Evolutionary conservation across 306 rosid genomes (phyloP), one percentile per base, ranked within the genome.

Genomic region (Quercus agrifolia): DNA sequence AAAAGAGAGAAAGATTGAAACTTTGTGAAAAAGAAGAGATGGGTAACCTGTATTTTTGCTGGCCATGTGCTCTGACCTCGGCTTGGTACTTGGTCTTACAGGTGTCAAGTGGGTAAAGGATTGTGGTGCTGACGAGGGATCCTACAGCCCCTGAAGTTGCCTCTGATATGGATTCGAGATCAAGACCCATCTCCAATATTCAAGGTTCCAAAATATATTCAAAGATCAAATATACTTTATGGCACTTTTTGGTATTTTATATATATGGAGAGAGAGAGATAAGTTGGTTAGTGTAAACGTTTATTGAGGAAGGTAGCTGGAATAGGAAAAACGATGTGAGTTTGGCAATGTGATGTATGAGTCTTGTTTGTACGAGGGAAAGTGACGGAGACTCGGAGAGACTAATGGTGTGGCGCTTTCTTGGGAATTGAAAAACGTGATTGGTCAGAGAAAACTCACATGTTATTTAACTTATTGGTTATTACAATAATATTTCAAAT

Each of bases 61-160:
- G 87, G 59, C 90, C 97, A 72, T 89, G 87, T 68, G 89, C 85
- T 75, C 85, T 90, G 85, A 79, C 95, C 83, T 96, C 99, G 19
- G 99, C 99, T 83, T 96, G 99, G 78, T 87, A 93, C 86, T 89
- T 93, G 78, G 99, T 91, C 81, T 96, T 96, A 85, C 98, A 93
- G 61, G 97, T 96, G 76, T 96, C 99, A 17, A 96, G 96, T 0
- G 99, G 99, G 86, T 96, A 96, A 74, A 96, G 84, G 77, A 96
- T 81, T 81, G 98, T 91, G 75, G 98, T 93, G 90, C 99, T 96
- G 27, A 93, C 18, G 15, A 96, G 82, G 73, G 99, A 96, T 82
- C 99, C 99, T 59, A 96, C 84, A 79, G 99, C 99, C 5, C 99
- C 99, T 2, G 99, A 96, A 56, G 99, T 93, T 10, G 99, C 99